Evolutionary conservation across 1,284 basidiomycete genomes (phyloP).

Genomic region (Tylopilus orsonianus): DNA sequence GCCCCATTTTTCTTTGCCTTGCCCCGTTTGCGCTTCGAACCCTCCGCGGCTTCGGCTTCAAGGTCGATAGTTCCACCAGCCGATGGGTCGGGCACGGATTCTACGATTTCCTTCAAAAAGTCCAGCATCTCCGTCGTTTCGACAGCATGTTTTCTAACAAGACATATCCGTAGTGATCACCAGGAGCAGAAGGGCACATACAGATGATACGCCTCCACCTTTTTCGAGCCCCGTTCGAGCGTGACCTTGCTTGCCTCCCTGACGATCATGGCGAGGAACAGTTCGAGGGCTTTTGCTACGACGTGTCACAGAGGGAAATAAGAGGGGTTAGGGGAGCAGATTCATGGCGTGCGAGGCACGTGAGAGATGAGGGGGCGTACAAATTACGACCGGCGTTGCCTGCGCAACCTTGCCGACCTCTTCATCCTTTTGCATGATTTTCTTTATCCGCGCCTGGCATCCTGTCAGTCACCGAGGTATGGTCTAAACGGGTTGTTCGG

Average conservation of each 20-base stretch:
- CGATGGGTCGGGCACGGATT: slow-evolving; percentile 85
- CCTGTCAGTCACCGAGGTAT: slow-evolving; percentile 1
- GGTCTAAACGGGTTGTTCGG: slow-evolving; percentile 16
- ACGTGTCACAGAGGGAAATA: not conserved
- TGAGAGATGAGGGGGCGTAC: slow-evolving; percentile 53
- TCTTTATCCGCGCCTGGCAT: slow-evolving; percentile 90
- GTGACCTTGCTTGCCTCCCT: slow-evolving; percentile 86
- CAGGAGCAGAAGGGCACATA: slow-evolving; percentile 44
- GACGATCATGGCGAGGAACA: slow-evolving; percentile 89
- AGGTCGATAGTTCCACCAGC: slow-evolving; percentile 75
- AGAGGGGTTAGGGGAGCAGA: not conserved
- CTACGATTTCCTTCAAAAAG: slow-evolving; percentile 95
- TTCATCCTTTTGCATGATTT: slow-evolving; percentile 99
- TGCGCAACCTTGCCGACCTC: slow-evolving; percentile 99
- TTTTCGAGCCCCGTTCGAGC: slow-evolving; percentile 77
- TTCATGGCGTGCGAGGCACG: slow-evolving; percentile 17
- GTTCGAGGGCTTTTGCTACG: slow-evolving; percentile 92
- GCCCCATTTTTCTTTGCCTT: slow-evolving; percentile 51
- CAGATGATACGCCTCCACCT: slow-evolving; percentile 94
- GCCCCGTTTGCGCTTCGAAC: slow-evolving; percentile 52
- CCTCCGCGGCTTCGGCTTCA: slow-evolving; percentile 57
- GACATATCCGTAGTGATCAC: not conserved
- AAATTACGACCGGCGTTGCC: slow-evolving; percentile 96
- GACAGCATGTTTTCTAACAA: slow-evolving; percentile 86
- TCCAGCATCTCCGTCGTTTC: slow-evolving; percentile 89